Base-by-base conservation (phyloP, 352 stramenopile species). In the Vaucheria bursata region DNA sequence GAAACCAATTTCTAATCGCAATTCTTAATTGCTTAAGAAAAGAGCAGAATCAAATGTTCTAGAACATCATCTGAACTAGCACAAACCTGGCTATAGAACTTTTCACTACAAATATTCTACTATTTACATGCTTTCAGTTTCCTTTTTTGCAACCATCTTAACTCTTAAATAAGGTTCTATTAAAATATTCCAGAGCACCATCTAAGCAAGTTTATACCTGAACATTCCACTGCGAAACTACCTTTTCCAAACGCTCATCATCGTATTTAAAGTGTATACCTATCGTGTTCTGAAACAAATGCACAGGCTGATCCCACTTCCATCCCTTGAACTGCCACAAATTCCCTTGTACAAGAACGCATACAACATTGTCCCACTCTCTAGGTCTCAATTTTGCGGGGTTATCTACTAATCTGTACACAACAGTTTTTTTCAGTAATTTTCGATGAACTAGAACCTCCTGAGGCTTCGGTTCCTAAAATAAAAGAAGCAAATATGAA, bases 241-340 rank as follows among this genome's bases (percentile, higher is more conserved):
- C 81, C 34, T 66, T 49, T 25, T 74, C 70, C 0, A 82, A 68
- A 7, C 73, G 34, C 3, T 49, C 68, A 37, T 85, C 80, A 74
- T 83, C 80, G 74, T 68, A 85, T 37, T 85, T 84, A 65, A 85
- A 34, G 74, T 85, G 78, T 35, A 85, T 70, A 45, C 80, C 80
- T 7, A 84, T 52, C 49, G 72, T 89, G 87, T 93, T 90, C 85
- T 95, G 93, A 81, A 96, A 95, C 1, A 95, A 85, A 75, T 93
- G 89, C 1, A 95, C 85, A 12, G 91, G 91, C 79, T 94, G 93
- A 64, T 92, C 91, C 87, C 88, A 95, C 84, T 94, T 92, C 91
- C 91, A 96, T 7, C 90, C 91, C 86, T 95, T 95, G 77, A 96
- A 96, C 85, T 96, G 91, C 91, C 91, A 96, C 52, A 87, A 85